phyloP scores from a whole-genome alignment of 23 red algal genomes.

The Pyropia yezoensis region DNA sequence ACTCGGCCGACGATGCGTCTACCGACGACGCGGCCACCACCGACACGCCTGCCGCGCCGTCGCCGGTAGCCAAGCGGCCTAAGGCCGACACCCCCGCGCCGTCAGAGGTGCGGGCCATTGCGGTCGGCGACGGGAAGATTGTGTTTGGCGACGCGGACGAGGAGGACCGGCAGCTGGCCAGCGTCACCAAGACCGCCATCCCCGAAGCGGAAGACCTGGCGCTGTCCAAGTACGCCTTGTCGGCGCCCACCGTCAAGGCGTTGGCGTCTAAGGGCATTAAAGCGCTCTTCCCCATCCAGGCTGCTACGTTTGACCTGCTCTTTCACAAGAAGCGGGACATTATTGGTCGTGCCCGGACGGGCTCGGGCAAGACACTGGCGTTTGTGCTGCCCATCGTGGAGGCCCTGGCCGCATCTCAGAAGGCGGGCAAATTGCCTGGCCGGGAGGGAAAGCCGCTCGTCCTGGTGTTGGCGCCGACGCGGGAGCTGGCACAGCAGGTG shows the following conservation, averaged over 20 bases:
- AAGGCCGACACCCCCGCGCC: background rate
- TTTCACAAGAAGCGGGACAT: slow-evolving; percentile 40
- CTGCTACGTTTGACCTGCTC: slow-evolving; percentile 60
- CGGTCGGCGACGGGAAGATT: background rate
- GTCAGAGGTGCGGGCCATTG: background rate
- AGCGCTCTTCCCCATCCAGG: slow-evolving; percentile 74
- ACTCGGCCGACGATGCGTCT: background rate
- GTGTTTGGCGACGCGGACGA: slow-evolving; percentile 30
- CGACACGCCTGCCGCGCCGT: background rate
- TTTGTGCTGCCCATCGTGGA: slow-evolving; percentile 91
- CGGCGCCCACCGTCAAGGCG: slow-evolving; percentile 10
- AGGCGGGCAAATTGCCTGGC: background rate
- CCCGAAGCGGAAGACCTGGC: slow-evolving; percentile 11
- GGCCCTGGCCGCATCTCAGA: slow-evolving; percentile 15
- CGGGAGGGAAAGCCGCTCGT: slow-evolving; percentile 29
- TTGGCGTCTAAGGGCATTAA: slow-evolving; percentile 42
- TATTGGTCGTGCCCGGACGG: slow-evolving; percentile 76
- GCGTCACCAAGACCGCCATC: background rate
- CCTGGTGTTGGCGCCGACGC: slow-evolving; percentile 60
- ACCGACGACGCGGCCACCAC: background rate
- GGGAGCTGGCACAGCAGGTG: slow-evolving; percentile 78
- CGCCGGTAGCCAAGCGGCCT: background rate
- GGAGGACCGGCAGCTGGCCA: slow-evolving; percentile 18
- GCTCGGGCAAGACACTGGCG: slow-evolving; percentile 92
- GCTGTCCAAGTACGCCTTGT: slow-evolving; percentile 25